These are phyloP conservation scores for Symbiodinium pilosum DNA, from an alignment of 73 alveolate genomes.

Conservation along the genomic window DNA sequence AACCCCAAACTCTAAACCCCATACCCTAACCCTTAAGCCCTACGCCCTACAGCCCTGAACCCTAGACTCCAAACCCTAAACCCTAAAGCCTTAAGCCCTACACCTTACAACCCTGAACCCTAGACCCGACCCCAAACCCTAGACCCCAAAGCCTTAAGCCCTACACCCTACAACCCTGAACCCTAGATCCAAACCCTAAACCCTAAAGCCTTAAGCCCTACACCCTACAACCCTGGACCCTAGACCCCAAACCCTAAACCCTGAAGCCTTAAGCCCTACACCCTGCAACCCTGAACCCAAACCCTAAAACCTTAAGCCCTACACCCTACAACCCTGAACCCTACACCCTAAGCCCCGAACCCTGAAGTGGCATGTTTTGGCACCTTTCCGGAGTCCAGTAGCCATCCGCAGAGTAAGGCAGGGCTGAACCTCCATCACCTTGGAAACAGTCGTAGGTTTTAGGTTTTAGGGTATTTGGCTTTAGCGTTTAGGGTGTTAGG, in stretches of 20 bases:
- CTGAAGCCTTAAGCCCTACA: not conserved
- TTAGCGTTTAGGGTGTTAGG: not conserved
- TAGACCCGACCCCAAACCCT: not conserved
- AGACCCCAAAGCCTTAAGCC: not conserved
- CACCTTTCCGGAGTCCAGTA: slow-evolving; percentile 89
- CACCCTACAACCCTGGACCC: not conserved
- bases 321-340: not conserved
- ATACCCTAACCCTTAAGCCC: not conserved
- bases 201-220: not conserved
- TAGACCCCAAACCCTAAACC: not conserved
- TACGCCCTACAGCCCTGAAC: no score
- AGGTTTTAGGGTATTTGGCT: not conserved
- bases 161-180: not conserved
- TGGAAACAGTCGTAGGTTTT: not conserved
- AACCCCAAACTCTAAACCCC: not conserved
- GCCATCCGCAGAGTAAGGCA: slow-evolving; percentile 71
- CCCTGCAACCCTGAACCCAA: not conserved
- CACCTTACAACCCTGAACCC: not conserved
- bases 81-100: not conserved
- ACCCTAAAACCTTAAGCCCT: no score
- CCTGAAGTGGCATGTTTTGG: no score
- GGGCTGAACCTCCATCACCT: slow-evolving; percentile 41
- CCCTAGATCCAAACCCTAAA: not conserved
- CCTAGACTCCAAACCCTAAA: no score
- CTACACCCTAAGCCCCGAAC: not conserved